phyloP scores from a whole-genome alignment of 306 rosid species.

The Oemleria cerasiformis region DNA sequence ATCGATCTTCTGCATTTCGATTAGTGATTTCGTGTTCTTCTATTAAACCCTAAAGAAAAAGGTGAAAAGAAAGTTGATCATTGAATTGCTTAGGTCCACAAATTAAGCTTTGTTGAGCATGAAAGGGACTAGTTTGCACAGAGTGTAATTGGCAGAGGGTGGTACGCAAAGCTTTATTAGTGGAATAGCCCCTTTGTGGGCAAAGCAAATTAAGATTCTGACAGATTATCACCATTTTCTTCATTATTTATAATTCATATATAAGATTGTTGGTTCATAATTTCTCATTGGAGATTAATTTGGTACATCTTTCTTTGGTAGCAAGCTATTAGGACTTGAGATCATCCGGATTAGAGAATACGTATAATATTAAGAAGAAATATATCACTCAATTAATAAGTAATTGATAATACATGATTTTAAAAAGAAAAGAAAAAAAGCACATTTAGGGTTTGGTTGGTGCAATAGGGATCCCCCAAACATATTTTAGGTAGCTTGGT shows the following conservation, averaged over 20 bases:
- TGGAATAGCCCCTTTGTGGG: conserved; percentile 1
- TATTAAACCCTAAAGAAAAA: background rate
- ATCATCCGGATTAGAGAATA: too few species aligned
- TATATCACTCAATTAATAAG: too few species aligned
- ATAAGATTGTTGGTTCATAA: too few species aligned
- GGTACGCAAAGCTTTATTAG: conserved; percentile 1
- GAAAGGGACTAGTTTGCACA: conserved; percentile 27
- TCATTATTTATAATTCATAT: background rate
- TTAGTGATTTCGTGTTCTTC: background rate
- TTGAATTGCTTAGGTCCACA: conserved; percentile 7
- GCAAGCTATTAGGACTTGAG: too few species aligned
- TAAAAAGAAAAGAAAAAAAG: too few species aligned
- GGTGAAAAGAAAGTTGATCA: background rate
- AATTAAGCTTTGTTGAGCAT: background rate
- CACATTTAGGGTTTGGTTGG: too few species aligned
- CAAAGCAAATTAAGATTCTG: background rate
- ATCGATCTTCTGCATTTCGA: background rate
- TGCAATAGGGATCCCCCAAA: too few species aligned
- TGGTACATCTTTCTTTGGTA: too few species aligned
- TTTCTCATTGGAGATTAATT: background rate
- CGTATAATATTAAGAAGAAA: too few species aligned
- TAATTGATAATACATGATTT: too few species aligned
- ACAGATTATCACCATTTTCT: background rate
- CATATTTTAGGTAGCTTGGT: too few species aligned
- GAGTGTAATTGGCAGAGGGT: conserved; percentile 6